These are phyloP conservation scores for Letharia columbiana DNA, from an alignment of 495 filamentous ascomycete genomes.

Conservation along the genomic window DNA sequence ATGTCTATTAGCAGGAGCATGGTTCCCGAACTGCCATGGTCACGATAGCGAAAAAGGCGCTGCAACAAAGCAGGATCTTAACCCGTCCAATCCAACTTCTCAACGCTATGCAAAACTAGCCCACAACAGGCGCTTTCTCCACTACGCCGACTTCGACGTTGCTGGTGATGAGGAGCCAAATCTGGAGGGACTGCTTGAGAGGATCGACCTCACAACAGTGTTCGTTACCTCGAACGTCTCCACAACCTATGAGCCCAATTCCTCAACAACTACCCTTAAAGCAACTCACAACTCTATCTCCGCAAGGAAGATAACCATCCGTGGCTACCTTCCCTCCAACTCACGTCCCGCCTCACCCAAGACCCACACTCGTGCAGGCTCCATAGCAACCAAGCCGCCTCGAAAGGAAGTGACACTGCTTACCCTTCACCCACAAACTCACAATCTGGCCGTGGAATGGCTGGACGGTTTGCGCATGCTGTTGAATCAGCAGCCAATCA, in stretches of 20 bases:
- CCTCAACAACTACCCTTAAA: constrained; percentile 47
- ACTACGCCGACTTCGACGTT: constrained; percentile 79
- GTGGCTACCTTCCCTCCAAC: constrained; percentile 49
- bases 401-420: constrained; percentile 58
- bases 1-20: constrained; percentile 80
- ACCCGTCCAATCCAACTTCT: constrained; percentile 32
- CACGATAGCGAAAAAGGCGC: constrained; percentile 34
- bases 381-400: constrained; percentile 28
- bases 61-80: constrained; percentile 33
- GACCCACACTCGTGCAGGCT: constrained; percentile 23
- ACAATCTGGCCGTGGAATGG: constrained; percentile 89
- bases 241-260: constrained; percentile 41
- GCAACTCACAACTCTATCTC: constrained; percentile 36
- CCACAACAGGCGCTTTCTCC: constrained; percentile 82
- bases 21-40: constrained; percentile 61
- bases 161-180: constrained; percentile 56
- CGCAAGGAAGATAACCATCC: constrained; percentile 84
- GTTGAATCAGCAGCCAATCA: constrained; percentile 90
- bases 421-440: constrained; percentile 70
- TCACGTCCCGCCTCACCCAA: constrained; percentile 27
- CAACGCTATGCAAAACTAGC: constrained; percentile 85
- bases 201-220: constrained; percentile 80
- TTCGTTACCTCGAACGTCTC: constrained; percentile 92
- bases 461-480: constrained; percentile 93
- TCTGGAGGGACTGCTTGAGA: constrained; percentile 66